phyloP scores from a whole-genome alignment of 1,284 basidiomycete species.

The Anthracocystis walkeri region DNA sequence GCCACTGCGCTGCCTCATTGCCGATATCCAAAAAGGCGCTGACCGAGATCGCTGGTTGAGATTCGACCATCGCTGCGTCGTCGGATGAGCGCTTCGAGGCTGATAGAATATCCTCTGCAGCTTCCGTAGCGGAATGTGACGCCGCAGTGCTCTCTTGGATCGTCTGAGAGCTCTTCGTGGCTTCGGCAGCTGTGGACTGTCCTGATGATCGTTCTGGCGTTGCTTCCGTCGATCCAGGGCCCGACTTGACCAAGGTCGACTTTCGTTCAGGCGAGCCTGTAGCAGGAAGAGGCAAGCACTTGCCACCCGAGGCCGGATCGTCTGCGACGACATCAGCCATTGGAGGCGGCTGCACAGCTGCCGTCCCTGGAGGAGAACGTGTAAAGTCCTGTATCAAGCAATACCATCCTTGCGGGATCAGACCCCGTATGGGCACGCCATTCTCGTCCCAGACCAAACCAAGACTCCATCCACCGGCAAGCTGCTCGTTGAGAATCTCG shows the following conservation, averaged over 20 bases:
- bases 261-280: slow-evolving; percentile 3
- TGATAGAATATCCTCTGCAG: background rate
- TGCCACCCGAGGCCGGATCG: background rate
- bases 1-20: slow-evolving; percentile 7
- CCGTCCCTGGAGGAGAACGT: slow-evolving; percentile 24
- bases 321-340: slow-evolving; percentile 5
- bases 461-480: slow-evolving; percentile 61
- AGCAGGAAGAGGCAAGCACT: slow-evolving; percentile 8
- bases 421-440: slow-evolving; percentile 43
- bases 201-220: background rate
- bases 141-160: background rate
- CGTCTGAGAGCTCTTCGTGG: background rate
- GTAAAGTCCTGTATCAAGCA: slow-evolving; percentile 57
- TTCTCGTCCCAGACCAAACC: slow-evolving; percentile 44
- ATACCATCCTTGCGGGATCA: slow-evolving; percentile 61
- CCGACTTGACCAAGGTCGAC: background rate
- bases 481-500: slow-evolving; percentile 57
- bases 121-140: background rate
- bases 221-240: background rate
- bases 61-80: background rate
- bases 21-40: slow-evolving; percentile 14
- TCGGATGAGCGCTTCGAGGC: slow-evolving; percentile 1
- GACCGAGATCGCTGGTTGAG: slow-evolving; percentile 10
- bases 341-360: slow-evolving; percentile 14
- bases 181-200: background rate